phyloP scores from a whole-genome alignment of 371 early-diverging fungal genomes.

The Mortierella sp. region DNA sequence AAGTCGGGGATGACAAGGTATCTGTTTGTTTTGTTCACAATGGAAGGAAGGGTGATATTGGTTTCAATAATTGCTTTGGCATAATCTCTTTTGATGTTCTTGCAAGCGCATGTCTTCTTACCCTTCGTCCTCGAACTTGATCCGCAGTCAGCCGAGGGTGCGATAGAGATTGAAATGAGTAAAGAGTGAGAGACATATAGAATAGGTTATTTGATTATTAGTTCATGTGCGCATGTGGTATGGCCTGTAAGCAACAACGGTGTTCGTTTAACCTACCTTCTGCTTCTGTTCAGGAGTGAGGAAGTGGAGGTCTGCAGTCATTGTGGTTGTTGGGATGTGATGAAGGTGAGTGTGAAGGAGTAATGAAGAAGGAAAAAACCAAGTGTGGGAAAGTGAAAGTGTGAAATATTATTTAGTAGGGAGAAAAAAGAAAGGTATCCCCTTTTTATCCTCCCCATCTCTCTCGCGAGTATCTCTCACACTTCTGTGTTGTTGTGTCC shows the following conservation, averaged over 20 bases:
- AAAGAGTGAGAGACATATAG: neutral
- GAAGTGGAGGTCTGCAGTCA: conserved; percentile 27
- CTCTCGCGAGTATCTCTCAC: neutral
- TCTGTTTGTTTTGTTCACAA: conserved; percentile 46
- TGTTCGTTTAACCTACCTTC: conserved; percentile 29
- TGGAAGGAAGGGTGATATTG: neutral
- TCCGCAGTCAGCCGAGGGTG: neutral
- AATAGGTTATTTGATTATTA: neutral
- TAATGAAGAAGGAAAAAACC: conserved; percentile 5
- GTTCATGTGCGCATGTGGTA: too few species aligned
- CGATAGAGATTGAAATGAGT: neutral
- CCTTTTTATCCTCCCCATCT: neutral
- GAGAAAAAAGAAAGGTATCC: conserved; percentile 5
- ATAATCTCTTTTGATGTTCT: neutral
- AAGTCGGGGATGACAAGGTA: conserved; percentile 82
- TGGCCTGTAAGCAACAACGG: neutral
- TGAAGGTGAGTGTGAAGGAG: neutral
- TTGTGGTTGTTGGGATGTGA: conserved; percentile 24
- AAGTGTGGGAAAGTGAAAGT: conserved; percentile 13
- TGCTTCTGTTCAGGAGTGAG: conserved; percentile 53
- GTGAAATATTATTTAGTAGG: neutral
- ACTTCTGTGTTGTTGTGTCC: neutral
- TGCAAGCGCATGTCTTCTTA: neutral
- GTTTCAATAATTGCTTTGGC: neutral
- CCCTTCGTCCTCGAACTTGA: conserved; percentile 58